Conservation (phyloP, 2,329 filamentous ascomycete species). For the Penicillium hesseltinei region DNA sequence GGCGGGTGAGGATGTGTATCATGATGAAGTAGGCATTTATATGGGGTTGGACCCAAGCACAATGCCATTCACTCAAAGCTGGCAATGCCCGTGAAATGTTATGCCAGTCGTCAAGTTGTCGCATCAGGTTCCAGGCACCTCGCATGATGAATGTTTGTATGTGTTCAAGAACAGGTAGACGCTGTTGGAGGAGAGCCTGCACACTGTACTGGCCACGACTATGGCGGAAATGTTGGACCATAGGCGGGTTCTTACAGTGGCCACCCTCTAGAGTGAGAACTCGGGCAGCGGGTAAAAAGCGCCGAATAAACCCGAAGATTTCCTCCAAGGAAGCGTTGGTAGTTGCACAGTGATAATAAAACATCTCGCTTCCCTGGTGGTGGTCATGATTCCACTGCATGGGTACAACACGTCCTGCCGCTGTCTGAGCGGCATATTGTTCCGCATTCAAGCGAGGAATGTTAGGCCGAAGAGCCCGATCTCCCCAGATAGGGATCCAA, state of each 20-base stretch:
- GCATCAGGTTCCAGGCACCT: slow-evolving; percentile 75
- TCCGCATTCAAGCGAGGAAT: slow-evolving; percentile 17
- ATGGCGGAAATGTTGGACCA: slow-evolving; percentile 58
- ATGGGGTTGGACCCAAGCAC: slow-evolving; percentile 65
- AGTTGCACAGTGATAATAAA: slow-evolving; percentile 35
- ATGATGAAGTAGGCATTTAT: slow-evolving; percentile 71
- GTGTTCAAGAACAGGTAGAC: slow-evolving; percentile 51
- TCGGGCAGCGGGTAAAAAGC: slow-evolving; percentile 59
- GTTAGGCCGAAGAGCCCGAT: slow-evolving; percentile 52
- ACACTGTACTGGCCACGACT: neutral
- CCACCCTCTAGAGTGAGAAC: slow-evolving; percentile 74
- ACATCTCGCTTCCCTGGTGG: slow-evolving; percentile 3
- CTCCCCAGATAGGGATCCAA: slow-evolving; percentile 70
- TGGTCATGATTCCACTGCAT: neutral
- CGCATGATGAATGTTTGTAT: slow-evolving; percentile 69
- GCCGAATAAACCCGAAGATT: slow-evolving; percentile 63
- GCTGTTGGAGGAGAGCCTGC: neutral
- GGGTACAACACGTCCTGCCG: neutral
- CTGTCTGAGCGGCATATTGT: neutral
- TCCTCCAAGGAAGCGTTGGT: slow-evolving; percentile 70
- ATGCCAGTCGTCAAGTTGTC: slow-evolving; percentile 61
- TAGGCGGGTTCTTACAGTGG: slow-evolving; percentile 71
- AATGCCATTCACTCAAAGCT: slow-evolving; percentile 58
- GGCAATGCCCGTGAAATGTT: slow-evolving; percentile 63
- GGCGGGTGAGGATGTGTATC: slow-evolving; percentile 58